A percentile compares a stretch with the other conserved stretches of the same genome.
These are phyloP conservation scores for Penicillium sp. DNA, from an alignment of 2,329 filamentous ascomycete genomes.

Conservation along the genomic window DNA sequence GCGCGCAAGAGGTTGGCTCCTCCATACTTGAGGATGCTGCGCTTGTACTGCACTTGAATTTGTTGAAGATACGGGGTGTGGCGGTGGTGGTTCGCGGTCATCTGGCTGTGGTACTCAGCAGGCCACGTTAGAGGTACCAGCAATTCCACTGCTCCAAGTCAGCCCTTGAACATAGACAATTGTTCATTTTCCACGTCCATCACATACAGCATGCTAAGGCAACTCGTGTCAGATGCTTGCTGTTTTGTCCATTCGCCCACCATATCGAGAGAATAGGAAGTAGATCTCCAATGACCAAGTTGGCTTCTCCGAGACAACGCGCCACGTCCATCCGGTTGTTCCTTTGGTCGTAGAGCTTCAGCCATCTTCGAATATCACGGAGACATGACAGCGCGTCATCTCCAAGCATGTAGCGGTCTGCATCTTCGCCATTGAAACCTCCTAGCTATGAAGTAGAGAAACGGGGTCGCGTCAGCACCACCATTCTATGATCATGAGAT, in stretches of 20 bases:
- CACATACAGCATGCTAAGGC: constrained; percentile 72
- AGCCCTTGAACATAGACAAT: constrained; percentile 22
- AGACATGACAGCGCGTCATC: constrained; percentile 91
- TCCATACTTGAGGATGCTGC: constrained; percentile 81
- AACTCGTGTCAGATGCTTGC: constrained; percentile 74
- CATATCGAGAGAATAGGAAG: constrained; percentile 84
- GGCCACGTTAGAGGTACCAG: constrained; percentile 95
- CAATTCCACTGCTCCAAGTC: constrained; percentile 65
- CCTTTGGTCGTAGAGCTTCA: constrained; percentile 92
- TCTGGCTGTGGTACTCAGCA: constrained; percentile 75
- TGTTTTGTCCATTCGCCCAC: constrained; percentile 71
- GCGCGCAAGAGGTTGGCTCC: constrained; percentile 76
- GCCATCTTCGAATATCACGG: constrained; percentile 92
- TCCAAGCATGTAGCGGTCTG: constrained; percentile 82
- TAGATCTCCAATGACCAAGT: constrained; percentile 86
- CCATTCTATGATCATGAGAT: constrained; percentile 12
- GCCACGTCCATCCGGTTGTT: constrained; percentile 93
- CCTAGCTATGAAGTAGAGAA: constrained; percentile 64
- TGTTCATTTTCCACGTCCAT: constrained; percentile 42
- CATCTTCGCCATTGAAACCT: constrained; percentile 75
- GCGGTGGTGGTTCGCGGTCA: constrained; percentile 89
- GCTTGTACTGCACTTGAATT: constrained; percentile 87
- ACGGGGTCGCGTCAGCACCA: constrained; percentile 9
- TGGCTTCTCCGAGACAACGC: constrained; percentile 86
- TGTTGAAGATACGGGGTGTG: constrained; percentile 88